Conservation (phyloP, 2,329 filamentous ascomycete species). For the Verruconis gallopava region DNA sequence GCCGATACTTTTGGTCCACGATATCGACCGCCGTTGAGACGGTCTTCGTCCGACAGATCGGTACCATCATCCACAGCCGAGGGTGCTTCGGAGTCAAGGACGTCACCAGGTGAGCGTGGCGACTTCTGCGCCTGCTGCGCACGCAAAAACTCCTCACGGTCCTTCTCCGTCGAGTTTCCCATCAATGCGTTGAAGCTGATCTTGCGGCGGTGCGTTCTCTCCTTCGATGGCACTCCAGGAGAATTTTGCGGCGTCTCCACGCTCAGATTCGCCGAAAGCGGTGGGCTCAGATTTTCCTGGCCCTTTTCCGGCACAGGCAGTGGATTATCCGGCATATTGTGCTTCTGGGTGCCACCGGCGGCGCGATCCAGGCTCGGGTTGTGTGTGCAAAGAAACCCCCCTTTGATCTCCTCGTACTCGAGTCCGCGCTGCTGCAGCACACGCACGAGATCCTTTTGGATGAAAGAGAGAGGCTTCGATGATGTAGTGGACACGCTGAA, state of each 20-base stretch:
- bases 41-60: neutral
- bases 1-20: constrained; percentile 14
- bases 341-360: constrained; percentile 22
- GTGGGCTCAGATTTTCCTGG: constrained; percentile 18
- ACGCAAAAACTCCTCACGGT: constrained; percentile 53
- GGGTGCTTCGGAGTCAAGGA: no score
- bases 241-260: no score
- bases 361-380: constrained; percentile 80
- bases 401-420: constrained; percentile 84
- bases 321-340: neutral
- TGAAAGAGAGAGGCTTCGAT: constrained; percentile 74
- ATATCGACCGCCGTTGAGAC: neutral
- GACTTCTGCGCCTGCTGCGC: constrained; percentile 41
- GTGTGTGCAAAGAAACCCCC: constrained; percentile 83
- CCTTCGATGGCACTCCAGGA: constrained; percentile 21
- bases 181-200: constrained; percentile 73
- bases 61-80: neutral
- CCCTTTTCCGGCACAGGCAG: neutral
- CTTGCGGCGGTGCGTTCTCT: constrained; percentile 53
- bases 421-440: constrained; percentile 80
- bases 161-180: constrained; percentile 40
- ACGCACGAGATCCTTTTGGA: constrained; percentile 78
- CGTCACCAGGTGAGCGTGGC: constrained; percentile 34
- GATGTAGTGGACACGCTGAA: constrained; percentile 97
- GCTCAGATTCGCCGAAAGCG: no score